These are phyloP conservation scores for Globomyces sp. DNA, from an alignment of 371 early-diverging fungal genomes.

Conservation along the genomic window DNA sequence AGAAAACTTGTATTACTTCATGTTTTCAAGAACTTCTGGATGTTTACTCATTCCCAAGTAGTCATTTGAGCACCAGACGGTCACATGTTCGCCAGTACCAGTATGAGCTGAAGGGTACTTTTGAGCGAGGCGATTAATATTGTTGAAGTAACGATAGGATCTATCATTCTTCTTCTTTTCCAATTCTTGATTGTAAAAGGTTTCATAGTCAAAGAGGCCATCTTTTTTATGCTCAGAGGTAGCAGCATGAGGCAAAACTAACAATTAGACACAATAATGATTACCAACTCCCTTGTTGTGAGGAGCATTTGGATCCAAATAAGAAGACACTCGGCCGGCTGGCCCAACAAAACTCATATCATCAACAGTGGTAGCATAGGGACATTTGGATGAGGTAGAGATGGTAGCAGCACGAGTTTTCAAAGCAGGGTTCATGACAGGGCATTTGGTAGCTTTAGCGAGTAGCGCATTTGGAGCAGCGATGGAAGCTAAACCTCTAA, in stretches of 20 bases:
- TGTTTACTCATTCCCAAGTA: slow-evolving; percentile 94
- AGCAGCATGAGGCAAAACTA: slow-evolving; percentile 7
- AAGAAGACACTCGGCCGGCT: slow-evolving; percentile 20
- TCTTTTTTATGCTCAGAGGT: slow-evolving; percentile 1
- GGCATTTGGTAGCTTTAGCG: slow-evolving; percentile 82
- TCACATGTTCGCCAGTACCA: slow-evolving; percentile 80
- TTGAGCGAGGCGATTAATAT: slow-evolving; percentile 95
- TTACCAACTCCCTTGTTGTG: neutral
- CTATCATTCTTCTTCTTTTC: slow-evolving; percentile 95
- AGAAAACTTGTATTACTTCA: slow-evolving; percentile 65
- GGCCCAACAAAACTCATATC: slow-evolving; percentile 39
- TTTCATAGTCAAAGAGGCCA: slow-evolving; percentile 84
- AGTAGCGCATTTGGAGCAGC: slow-evolving; percentile 60
- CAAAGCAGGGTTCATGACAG: slow-evolving; percentile 85
- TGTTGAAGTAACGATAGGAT: slow-evolving; percentile 97
- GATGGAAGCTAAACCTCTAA: slow-evolving; percentile 27
- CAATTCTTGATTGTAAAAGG: slow-evolving; percentile 74
- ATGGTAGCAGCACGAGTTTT: slow-evolving; percentile 54
- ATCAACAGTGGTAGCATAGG: slow-evolving; percentile 14
- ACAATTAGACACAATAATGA: neutral
- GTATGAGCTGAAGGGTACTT: slow-evolving; percentile 93
- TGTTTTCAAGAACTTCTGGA: slow-evolving; percentile 79
- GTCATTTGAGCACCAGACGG: slow-evolving; percentile 99
- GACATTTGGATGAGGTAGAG: slow-evolving; percentile 19
- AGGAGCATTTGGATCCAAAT: neutral